Conservation (phyloP, 2,329 filamentous ascomycete genomes). For the Orbilia oligospora region DNA sequence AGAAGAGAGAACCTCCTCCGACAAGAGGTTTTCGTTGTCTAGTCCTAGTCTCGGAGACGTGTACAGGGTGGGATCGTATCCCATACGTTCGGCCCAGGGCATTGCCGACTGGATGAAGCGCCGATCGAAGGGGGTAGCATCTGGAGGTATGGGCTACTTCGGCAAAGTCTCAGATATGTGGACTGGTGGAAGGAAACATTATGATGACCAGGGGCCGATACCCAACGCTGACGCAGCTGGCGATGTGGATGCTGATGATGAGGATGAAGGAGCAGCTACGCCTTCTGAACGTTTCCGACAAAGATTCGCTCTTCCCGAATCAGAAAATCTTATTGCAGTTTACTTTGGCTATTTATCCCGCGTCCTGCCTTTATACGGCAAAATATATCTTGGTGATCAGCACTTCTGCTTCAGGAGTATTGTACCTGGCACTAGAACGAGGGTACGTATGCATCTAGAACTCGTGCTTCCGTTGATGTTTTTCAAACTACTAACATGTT, state of each 20-base stretch:
- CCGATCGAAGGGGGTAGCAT: constrained; percentile 85
- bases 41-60: constrained; percentile 73
- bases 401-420: constrained; percentile 94
- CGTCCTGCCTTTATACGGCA: constrained; percentile 92
- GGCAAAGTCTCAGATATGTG: constrained; percentile 98
- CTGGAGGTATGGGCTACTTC: constrained; percentile 94
- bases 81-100: constrained; percentile 84
- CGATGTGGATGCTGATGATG: constrained; percentile 71
- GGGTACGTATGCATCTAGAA: constrained; percentile 68
- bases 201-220: constrained; percentile 71
- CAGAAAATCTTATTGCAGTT: constrained; percentile 86
- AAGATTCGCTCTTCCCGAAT: constrained; percentile 89
- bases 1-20: constrained; percentile 41
- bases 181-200: constrained; percentile 91
- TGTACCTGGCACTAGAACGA: constrained; percentile 88
- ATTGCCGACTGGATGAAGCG: constrained; percentile 86
- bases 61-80: constrained; percentile 77
- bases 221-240: constrained; percentile 69
- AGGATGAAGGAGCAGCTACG: constrained; percentile 76
- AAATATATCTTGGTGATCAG: constrained; percentile 91
- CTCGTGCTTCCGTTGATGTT: not conserved
- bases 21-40: constrained; percentile 66
- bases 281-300: constrained; percentile 84
- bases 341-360: constrained; percentile 95
- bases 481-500: constrained; percentile 40